Conservation (phyloP, 371 early-diverging fungal species). For the Gilbertella persicaria region DNA sequence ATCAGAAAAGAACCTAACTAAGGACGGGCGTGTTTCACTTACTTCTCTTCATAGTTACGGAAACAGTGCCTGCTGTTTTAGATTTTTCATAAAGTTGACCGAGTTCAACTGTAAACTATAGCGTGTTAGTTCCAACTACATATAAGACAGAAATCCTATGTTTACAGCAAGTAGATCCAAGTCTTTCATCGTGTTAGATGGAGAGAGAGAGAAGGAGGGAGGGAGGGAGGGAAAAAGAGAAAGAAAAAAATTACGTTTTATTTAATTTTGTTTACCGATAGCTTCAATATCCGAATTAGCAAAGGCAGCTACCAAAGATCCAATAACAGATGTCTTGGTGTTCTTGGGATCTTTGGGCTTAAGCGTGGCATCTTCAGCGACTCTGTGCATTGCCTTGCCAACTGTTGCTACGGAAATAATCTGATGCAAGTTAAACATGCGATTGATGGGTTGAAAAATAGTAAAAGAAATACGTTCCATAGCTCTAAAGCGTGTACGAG, state of each 20-base stretch:
- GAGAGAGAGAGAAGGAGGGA: background rate
- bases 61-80: conserved; percentile 40
- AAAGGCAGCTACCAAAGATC: conserved; percentile 8
- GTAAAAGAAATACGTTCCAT: conserved; percentile 18
- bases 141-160: background rate
- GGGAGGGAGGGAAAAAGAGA: conserved; percentile 3
- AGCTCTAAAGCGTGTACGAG: conserved; percentile 18
- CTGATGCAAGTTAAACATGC: conserved; percentile 16
- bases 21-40: conserved; percentile 2
- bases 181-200: conserved; percentile 35
- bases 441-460: conserved; percentile 17
- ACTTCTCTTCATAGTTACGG: conserved; percentile 55
- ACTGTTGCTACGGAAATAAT: conserved; percentile 29
- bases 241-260: background rate
- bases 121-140: background rate
- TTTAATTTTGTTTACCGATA: conserved; percentile 8
- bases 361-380: conserved; percentile 8
- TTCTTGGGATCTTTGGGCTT: conserved; percentile 6
- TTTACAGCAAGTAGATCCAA: conserved; percentile 41
- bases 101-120: conserved; percentile 50
- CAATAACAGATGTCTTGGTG: conserved; percentile 9
- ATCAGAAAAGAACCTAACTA: background rate
- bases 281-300: conserved; percentile 10
- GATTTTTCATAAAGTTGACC: conserved; percentile 47
- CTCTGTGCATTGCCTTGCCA: conserved; percentile 40